phyloP scores from a whole-genome alignment of 768 basidiomycete genomes.

The Lactarius pseudohatsudake region DNA sequence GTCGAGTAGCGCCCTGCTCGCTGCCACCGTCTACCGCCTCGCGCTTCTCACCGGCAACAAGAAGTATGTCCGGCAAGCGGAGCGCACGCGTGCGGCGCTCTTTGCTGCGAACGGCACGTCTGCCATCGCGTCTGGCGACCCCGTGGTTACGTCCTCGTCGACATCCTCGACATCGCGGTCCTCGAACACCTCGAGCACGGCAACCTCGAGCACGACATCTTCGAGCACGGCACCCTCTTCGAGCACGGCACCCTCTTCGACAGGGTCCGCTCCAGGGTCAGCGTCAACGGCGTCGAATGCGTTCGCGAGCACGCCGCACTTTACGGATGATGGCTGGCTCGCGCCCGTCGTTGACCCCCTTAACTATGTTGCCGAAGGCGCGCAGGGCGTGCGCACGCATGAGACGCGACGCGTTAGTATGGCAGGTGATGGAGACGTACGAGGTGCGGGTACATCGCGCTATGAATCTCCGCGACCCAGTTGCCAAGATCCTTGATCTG shows the following conservation, averaged over 20 bases:
- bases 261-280: conserved; percentile 3
- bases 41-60: conserved; percentile 54
- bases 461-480: conserved; percentile 77
- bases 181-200: too few species aligned
- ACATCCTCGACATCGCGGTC: conserved; percentile 27
- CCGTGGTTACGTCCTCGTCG: conserved; percentile 17
- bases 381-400: neutral
- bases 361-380: too few species aligned
- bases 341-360: conserved; percentile 64
- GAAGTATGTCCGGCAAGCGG: conserved; percentile 55
- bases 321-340: conserved; percentile 62
- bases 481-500: conserved; percentile 57
- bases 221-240: too few species aligned
- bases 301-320: conserved; percentile 37
- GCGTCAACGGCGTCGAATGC: neutral
- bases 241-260: conserved; percentile 7
- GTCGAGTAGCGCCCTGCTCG: conserved; percentile 74
- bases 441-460: conserved; percentile 61
- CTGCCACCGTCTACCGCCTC: conserved; percentile 73
- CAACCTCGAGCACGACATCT: too few species aligned
- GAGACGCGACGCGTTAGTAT: conserved; percentile 10
- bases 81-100: conserved; percentile 48
- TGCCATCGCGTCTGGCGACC: conserved; percentile 15
- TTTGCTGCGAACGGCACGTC: conserved; percentile 29
- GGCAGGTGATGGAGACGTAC: conserved; percentile 41